These are phyloP conservation scores for Linanthus parryae DNA, from an alignment of 148 eudicot species.

Conservation along the genomic window DNA sequence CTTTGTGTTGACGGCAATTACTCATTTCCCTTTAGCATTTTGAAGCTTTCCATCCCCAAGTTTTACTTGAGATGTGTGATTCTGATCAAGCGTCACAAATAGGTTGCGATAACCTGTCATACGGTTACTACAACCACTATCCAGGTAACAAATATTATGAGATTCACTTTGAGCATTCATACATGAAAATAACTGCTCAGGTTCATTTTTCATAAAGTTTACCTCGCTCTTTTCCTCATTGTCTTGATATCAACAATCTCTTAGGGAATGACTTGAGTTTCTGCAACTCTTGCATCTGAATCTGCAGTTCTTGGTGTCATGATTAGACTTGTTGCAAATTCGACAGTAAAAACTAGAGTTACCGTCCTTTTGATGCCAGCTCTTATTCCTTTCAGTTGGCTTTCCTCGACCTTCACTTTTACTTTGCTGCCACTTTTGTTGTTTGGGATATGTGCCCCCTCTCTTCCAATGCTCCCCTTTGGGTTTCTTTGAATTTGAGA, in stretches of 20 bases:
- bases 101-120: not conserved
- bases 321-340: not conserved
- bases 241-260: not conserved
- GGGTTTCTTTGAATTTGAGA: too few species aligned
- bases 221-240: not conserved
- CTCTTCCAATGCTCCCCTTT: too few species aligned
- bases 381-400: too few species aligned
- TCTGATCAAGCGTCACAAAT: not conserved
- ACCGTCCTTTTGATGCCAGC: not conserved
- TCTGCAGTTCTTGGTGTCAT: not conserved
- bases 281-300: not conserved
- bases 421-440: too few species aligned
- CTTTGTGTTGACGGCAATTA: not conserved
- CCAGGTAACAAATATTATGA: not conserved
- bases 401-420: too few species aligned
- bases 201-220: not conserved
- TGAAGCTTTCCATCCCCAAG: not conserved
- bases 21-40: not conserved
- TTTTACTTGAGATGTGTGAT: not conserved
- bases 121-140: not conserved
- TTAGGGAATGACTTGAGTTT: not conserved
- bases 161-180: not conserved
- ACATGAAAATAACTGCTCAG: not conserved
- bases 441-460: too few species aligned
- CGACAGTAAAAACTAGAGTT: not conserved